A percentile compares a stretch with the other conserved stretches of the same genome.
phyloP scores from a whole-genome alignment of 352 stramenopile species.

The Phytophthora sp. region DNA sequence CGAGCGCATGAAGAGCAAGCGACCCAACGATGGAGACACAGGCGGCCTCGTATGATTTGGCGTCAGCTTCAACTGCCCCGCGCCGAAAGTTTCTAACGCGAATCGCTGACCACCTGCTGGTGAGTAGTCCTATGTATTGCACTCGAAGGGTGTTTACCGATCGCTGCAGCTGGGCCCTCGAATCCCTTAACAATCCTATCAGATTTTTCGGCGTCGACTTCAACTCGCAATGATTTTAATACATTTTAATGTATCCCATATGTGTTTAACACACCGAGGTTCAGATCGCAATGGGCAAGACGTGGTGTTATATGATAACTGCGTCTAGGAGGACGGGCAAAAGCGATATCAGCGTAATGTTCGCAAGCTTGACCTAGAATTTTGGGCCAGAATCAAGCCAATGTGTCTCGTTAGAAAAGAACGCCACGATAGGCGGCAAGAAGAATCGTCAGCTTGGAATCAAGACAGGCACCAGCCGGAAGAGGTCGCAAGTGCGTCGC shows the following conservation, averaged over 20 bases:
- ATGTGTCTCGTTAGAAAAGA: neutral
- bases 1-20: slow-evolving; percentile 30
- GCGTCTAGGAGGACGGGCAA: slow-evolving; percentile 5
- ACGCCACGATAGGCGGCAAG: neutral
- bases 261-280: neutral
- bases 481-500: slow-evolving; percentile 3
- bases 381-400: neutral
- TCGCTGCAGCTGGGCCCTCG: slow-evolving; percentile 14
- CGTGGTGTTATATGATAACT: neutral
- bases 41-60: slow-evolving; percentile 40
- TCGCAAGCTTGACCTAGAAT: slow-evolving; percentile 19
- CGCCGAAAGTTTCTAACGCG: neutral
- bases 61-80: slow-evolving; percentile 16
- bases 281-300: neutral
- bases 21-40: slow-evolving; percentile 10
- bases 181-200: slow-evolving; percentile 6
- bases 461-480: slow-evolving; percentile 29
- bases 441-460: no score
- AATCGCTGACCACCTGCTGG: slow-evolving; percentile 14
- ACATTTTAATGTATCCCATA: neutral
- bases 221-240: slow-evolving; percentile 4
- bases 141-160: slow-evolving; percentile 16
- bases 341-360: slow-evolving; percentile 22
- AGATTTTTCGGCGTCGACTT: slow-evolving; percentile 17
- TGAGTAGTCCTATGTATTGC: slow-evolving; percentile 20